Conservation (phyloP, 371 early-diverging fungal genomes). For the Apophysomyces ossiformis region DNA sequence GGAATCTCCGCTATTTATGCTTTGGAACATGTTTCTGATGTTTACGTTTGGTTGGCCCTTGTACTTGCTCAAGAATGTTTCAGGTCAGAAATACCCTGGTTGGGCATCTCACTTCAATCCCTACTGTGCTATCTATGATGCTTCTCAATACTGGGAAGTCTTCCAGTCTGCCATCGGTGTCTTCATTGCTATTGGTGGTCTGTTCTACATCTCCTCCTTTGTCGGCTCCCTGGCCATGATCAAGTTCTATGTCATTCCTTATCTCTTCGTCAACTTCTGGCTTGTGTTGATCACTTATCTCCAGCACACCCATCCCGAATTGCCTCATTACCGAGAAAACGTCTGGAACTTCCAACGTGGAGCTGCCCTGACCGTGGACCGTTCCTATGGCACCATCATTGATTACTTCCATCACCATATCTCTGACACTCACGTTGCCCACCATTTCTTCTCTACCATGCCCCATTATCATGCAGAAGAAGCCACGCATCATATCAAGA, state of each 20-base stretch:
- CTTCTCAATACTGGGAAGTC: slow-evolving; percentile 66
- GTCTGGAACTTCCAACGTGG: slow-evolving; percentile 88
- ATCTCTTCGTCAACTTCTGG: slow-evolving; percentile 82
- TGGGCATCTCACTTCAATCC: slow-evolving; percentile 88
- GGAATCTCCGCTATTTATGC: slow-evolving; percentile 67
- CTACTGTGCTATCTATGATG: slow-evolving; percentile 74
- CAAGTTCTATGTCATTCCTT: slow-evolving; percentile 85
- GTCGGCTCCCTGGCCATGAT: slow-evolving; percentile 66
- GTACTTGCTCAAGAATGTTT: slow-evolving; percentile 74
- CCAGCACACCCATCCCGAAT: slow-evolving; percentile 81
- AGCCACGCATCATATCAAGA: slow-evolving; percentile 78
- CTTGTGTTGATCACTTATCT: slow-evolving; percentile 87
- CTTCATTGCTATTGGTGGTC: slow-evolving; percentile 50
- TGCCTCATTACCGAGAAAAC: slow-evolving; percentile 81
- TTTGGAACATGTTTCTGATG: slow-evolving; percentile 66
- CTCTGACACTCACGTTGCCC: slow-evolving; percentile 84
- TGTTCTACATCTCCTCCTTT: slow-evolving; percentile 53
- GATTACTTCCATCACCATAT: slow-evolving; percentile 84
- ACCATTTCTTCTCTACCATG: slow-evolving; percentile 90
- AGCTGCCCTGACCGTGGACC: slow-evolving; percentile 80
- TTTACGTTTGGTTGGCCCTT: slow-evolving; percentile 84
- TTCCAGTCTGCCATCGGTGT: slow-evolving; percentile 78
- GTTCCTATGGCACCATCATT: slow-evolving; percentile 79
- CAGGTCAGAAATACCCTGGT: slow-evolving; percentile 70
- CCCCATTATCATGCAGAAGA: slow-evolving; percentile 89